Evolutionary conservation across 345 rosid genomes (phyloP).

Genomic region (Salix exigua): DNA sequence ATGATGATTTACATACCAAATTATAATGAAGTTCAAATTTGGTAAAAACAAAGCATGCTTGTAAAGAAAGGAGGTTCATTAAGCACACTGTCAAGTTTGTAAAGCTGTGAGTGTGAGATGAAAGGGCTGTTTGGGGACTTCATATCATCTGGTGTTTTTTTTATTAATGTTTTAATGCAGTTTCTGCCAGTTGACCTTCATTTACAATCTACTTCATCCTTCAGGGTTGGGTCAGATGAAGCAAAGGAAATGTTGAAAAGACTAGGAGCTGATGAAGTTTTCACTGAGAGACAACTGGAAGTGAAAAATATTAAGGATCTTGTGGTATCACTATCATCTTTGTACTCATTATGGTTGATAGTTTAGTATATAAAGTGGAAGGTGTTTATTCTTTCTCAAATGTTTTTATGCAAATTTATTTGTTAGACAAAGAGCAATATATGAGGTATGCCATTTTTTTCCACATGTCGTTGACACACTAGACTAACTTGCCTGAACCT

Average conservation of each 20-base stretch:
- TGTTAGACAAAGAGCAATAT: conserved; percentile 7
- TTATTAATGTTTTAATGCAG: background rate
- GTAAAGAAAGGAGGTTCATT: background rate
- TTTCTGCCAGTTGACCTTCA: conserved; percentile 7
- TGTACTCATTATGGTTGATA: conserved; percentile 2
- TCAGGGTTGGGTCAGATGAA: conserved; percentile 68
- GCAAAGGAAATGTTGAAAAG: conserved; percentile 53
- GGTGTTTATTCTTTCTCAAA: conserved; percentile 1
- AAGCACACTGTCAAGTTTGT: background rate
- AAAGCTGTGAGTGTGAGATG: background rate
- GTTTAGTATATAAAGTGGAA: conserved; percentile 8
- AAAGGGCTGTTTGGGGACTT: background rate
- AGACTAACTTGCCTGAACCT: conserved; percentile 68
- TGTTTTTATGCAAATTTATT: background rate
- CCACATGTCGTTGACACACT: conserved; percentile 2
- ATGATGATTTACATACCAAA: background rate
- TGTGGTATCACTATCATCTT: conserved; percentile 47
- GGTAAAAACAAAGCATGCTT: background rate
- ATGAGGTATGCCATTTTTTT: background rate
- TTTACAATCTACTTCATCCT: conserved; percentile 18
- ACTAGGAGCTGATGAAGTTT: conserved; percentile 80
- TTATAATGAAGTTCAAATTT: background rate
- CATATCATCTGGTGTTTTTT: background rate
- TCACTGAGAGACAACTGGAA: conserved; percentile 64
- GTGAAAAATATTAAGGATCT: conserved; percentile 78